A percentile compares a stretch with the other conserved stretches of the same genome.
phyloP scores from a whole-genome alignment of 768 basidiomycete species.

The Mycena albidolilacea region DNA sequence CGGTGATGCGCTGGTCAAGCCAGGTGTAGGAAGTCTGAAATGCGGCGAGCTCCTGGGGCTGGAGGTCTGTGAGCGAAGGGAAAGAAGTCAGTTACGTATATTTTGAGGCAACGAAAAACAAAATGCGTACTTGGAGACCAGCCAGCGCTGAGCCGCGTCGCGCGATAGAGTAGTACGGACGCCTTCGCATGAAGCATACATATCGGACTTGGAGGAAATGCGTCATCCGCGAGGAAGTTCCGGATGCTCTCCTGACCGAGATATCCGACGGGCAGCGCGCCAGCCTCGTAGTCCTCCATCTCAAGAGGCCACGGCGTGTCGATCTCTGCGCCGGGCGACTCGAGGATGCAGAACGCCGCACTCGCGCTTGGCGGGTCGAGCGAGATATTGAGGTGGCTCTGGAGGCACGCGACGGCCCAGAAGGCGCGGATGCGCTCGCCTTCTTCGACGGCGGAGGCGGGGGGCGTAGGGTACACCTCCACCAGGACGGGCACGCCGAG shows the following conservation, averaged over 20 bases:
- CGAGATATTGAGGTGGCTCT: constrained; percentile 26
- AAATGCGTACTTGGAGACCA: constrained; percentile 16
- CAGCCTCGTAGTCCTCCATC: constrained; percentile 21
- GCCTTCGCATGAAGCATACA: constrained; percentile 28
- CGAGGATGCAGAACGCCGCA: constrained; percentile 35
- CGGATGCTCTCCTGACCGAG: constrained; percentile 18
- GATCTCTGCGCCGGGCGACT: constrained; percentile 28
- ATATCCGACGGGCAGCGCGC: neutral
- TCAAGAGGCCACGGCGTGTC: constrained; percentile 44
- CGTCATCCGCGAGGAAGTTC: constrained; percentile 18
- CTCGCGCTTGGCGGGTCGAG: neutral
- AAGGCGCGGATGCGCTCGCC: constrained; percentile 41
- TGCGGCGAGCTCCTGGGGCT: constrained; percentile 18
- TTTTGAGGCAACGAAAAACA: too few relatives aligned
- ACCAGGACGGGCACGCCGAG: constrained; percentile 2
- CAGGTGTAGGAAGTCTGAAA: constrained; percentile 14
- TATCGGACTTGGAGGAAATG: neutral
- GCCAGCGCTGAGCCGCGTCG: constrained; percentile 4
- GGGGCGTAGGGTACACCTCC: constrained; percentile 21
- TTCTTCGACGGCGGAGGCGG: constrained; percentile 35
- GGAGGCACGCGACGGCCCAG: constrained; percentile 34
- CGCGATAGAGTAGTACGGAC: constrained; percentile 29
- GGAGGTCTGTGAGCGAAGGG: neutral
- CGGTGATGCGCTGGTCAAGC: constrained; percentile 31
- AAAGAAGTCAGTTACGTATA: neutral